Base-by-base conservation (phyloP, 257 asterid genomes). In the Solanum clarkiae region DNA sequence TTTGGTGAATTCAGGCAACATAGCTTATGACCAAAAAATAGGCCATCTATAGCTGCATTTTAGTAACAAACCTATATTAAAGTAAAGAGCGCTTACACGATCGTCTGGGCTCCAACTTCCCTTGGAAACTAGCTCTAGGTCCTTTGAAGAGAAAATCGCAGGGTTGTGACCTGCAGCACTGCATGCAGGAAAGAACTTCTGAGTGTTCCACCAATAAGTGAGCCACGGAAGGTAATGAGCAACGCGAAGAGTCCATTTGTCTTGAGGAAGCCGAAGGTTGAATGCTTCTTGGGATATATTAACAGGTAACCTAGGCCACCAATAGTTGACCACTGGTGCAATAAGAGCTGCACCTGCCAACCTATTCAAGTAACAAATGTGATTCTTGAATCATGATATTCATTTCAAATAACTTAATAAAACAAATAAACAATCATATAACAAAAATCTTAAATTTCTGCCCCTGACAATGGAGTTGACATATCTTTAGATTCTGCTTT, bases 171-270 rank as follows among this genome's bases (percentile, higher is more conserved):
- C 87, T 44, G 93, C 55, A 71, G 89, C 90, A 85, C 92, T 84
- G 2, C 55, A 49, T 60, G 79, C 36, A 16, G 98, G 95, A 90
- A 96, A 95, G 4, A 91, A 77, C 40, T 92, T 94, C 86, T 94
- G 99, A 74, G 96, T 91, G 91, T 92, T 95, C 98, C 99, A 96
- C 99, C 94, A 96, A 88, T 93, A 89, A 70, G 92, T 92, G 85
- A 96, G 95, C 98, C 98, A 95, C 7, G 99, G 98, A 56, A 88
- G 12, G 86, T 94, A 84, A 85, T 94, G 97, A 87, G 94, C 90
- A 80, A 96, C 93, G 66, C 98, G 95, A 57, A 93, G 65, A 70
- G 95, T 91, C 99, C 98, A 95, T 53, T 92, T 98, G 84, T 96
- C 97, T 86, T 81, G 94, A 29, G 86, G 49, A 59, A 88, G 89